Conservation (phyloP, 495 filamentous ascomycete genomes). For the Lasiosphaeria hispida region DNA sequence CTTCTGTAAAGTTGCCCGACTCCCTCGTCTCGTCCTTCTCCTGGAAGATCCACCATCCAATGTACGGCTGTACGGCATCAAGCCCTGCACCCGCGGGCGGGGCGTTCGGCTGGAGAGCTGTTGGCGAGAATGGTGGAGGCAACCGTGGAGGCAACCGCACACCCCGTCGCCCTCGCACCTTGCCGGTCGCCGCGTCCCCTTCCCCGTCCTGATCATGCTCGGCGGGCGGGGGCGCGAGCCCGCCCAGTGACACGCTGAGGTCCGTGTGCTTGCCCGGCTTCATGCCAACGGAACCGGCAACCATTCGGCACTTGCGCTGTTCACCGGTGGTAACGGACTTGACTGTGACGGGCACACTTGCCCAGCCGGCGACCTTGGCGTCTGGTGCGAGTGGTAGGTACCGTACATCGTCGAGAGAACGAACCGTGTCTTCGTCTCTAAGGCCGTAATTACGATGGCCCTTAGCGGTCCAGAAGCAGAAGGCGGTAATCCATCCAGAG, state of each 20-base stretch:
- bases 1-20: too few relatives aligned
- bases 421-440: not conserved
- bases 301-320: too few relatives aligned
- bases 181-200: too few relatives aligned
- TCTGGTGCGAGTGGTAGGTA: not conserved
- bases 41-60: not conserved
- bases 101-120: too few relatives aligned
- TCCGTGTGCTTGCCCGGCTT: too few relatives aligned
- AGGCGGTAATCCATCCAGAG: conserved; percentile 8
- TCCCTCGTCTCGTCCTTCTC: not conserved
- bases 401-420: not conserved
- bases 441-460: not conserved
- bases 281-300: too few relatives aligned
- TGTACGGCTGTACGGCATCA: not conserved
- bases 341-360: too few relatives aligned
- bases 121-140: not conserved
- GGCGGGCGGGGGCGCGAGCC: too few relatives aligned
- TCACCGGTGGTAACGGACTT: too few relatives aligned
- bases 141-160: not conserved
- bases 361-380: not conserved
- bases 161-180: not conserved
- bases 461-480: conserved; percentile 5
- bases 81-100: not conserved
- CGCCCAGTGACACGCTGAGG: too few relatives aligned
- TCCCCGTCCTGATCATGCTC: too few relatives aligned